Evolutionary conservation across 306 rosid genomes (phyloP).

Genomic region (Delonix regia): DNA sequence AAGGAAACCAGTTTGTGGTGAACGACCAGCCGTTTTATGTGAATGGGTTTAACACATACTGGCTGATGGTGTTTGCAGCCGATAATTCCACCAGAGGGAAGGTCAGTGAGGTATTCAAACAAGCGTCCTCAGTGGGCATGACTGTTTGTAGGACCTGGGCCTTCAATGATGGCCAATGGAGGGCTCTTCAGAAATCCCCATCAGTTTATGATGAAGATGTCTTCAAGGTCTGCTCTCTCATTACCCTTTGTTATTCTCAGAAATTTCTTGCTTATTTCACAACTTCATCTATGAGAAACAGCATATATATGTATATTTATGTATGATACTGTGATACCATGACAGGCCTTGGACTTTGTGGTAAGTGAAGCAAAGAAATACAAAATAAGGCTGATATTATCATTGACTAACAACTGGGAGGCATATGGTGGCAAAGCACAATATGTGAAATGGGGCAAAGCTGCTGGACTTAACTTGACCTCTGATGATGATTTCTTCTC

Average conservation of each 20-base stretch:
- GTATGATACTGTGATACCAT: too few species aligned
- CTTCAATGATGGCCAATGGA: slow-evolving; percentile 94
- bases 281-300: background rate
- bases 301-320: too few species aligned
- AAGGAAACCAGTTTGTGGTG: slow-evolving; percentile 85
- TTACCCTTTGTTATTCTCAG: background rate
- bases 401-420: slow-evolving; percentile 93
- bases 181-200: slow-evolving; percentile 90
- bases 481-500: slow-evolving; percentile 91
- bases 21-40: slow-evolving; percentile 82
- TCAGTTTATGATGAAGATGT: slow-evolving; percentile 79
- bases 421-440: slow-evolving; percentile 95
- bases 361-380: slow-evolving; percentile 84
- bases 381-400: slow-evolving; percentile 81
- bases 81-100: slow-evolving; percentile 89
- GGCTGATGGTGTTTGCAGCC: slow-evolving; percentile 93
- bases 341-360: slow-evolving; percentile 89
- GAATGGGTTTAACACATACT: slow-evolving; percentile 95
- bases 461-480: slow-evolving; percentile 81
- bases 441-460: slow-evolving; percentile 92
- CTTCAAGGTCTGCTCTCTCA: slow-evolving; percentile 57
- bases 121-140: slow-evolving; percentile 78
- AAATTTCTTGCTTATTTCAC: background rate
- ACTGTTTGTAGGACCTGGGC: slow-evolving; percentile 98
- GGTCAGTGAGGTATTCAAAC: slow-evolving; percentile 76